Evolutionary conservation across 2,329 filamentous ascomycete genomes (phyloP).

Genomic region (Dothiorella sarmentorum): DNA sequence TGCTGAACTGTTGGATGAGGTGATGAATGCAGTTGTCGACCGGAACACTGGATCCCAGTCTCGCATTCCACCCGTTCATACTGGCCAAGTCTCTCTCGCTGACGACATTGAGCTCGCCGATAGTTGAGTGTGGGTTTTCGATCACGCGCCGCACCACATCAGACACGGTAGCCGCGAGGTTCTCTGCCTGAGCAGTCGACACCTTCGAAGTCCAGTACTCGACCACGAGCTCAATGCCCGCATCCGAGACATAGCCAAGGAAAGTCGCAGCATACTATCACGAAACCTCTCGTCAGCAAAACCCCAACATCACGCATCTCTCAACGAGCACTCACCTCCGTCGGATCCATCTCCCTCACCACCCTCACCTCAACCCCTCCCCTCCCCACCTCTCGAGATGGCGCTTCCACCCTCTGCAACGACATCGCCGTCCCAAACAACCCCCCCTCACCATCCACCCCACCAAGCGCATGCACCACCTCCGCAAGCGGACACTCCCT

Average conservation of each 20-base stretch:
- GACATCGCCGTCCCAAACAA: slow-evolving; percentile 51
- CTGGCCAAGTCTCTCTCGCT: slow-evolving; percentile 40
- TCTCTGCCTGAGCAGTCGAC: background rate
- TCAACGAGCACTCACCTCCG: background rate
- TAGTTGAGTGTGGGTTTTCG: slow-evolving; percentile 26
- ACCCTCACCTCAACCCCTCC: background rate
- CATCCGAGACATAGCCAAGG: background rate
- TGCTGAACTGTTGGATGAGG: slow-evolving; percentile 41
- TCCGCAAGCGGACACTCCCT: slow-evolving; percentile 35
- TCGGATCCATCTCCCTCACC: background rate
- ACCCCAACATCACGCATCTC: too few species aligned
- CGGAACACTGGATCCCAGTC: slow-evolving; percentile 37
- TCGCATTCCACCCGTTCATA: slow-evolving; percentile 49
- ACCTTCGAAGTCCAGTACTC: slow-evolving; percentile 7
- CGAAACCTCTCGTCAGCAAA: too few species aligned
- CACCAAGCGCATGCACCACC: slow-evolving; percentile 23
- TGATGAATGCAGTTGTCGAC: slow-evolving; percentile 49
- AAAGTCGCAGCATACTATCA: background rate
- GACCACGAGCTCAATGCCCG: background rate
- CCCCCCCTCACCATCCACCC: slow-evolving; percentile 26
- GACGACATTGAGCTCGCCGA: slow-evolving; percentile 35
- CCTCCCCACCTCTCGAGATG: background rate
- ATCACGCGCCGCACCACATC: slow-evolving; percentile 25
- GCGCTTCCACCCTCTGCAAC: background rate
- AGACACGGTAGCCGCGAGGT: background rate